Evolutionary conservation across 2,329 filamentous ascomycete species (phyloP).

Genomic region (Aspergillus aculeatus): DNA sequence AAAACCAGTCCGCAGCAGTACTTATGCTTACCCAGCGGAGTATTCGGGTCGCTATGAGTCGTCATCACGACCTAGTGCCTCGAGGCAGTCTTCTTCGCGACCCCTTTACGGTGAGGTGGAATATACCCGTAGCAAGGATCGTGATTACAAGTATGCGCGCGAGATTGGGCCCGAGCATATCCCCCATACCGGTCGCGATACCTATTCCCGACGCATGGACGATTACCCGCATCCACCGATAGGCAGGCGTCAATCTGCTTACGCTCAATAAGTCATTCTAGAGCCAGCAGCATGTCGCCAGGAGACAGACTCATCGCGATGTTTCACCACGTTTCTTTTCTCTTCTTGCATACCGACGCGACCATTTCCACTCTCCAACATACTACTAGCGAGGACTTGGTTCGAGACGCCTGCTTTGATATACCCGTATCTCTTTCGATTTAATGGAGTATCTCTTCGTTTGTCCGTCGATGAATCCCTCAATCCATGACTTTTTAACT

Average conservation of each 20-base stretch:
- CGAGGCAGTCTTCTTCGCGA: conserved; percentile 14
- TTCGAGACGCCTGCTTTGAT: neutral
- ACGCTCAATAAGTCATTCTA: neutral
- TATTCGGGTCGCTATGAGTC: conserved; percentile 24
- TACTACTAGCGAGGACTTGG: neutral
- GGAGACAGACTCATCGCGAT: too few relatives aligned
- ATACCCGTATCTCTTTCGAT: neutral
- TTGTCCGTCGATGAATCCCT: neutral
- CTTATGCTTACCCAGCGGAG: conserved; percentile 27
- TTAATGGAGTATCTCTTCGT: neutral
- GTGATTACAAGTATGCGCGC: conserved; percentile 31
- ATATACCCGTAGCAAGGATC: conserved; percentile 21
- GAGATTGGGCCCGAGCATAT: conserved; percentile 28
- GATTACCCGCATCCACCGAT: conserved; percentile 18
- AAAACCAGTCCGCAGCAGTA: conserved; percentile 30
- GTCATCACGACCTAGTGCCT: conserved; percentile 19
- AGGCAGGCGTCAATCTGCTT: conserved; percentile 29
- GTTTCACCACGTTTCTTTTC: too few relatives aligned
- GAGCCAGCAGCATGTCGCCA: too few relatives aligned
- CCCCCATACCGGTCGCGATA: conserved; percentile 16
- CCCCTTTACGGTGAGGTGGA: conserved; percentile 25
- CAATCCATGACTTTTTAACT: neutral
- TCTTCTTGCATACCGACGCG: neutral
- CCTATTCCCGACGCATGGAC: conserved; percentile 20
- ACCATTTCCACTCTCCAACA: neutral